Conservation (phyloP, 2,329 filamentous ascomycete species). For the Colletotrichum coccodes region DNA sequence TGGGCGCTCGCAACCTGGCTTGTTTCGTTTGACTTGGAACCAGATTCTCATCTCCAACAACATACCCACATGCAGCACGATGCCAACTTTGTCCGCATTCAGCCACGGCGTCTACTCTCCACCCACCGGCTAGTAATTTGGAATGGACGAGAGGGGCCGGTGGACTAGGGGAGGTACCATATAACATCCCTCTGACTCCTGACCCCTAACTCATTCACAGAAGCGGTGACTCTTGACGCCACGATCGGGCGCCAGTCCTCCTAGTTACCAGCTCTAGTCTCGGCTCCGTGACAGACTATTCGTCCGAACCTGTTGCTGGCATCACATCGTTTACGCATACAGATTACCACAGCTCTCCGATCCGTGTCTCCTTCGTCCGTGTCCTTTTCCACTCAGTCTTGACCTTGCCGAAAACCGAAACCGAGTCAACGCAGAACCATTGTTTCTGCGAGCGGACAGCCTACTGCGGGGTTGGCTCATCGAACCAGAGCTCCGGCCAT, state of each 20-base stretch:
- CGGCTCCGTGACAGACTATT: constrained; percentile 16
- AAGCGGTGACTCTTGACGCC: background rate
- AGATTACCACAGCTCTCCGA: constrained; percentile 4
- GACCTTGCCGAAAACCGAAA: background rate
- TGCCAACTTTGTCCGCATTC: background rate
- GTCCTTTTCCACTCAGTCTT: background rate
- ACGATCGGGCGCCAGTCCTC: background rate
- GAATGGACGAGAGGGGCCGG: background rate
- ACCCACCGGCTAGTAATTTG: background rate
- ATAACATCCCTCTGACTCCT: background rate
- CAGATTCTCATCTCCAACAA: background rate
- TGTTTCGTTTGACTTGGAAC: background rate
- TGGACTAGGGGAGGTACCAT: background rate
- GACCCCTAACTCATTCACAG: background rate
- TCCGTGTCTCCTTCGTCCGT: background rate
- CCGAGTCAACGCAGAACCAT: background rate
- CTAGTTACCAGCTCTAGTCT: background rate
- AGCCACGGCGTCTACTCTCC: background rate
- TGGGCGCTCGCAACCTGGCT: background rate
- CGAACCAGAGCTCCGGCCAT: background rate
- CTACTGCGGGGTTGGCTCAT: background rate
- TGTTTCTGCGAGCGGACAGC: background rate
- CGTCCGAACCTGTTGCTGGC: constrained; percentile 20
- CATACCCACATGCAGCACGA: background rate
- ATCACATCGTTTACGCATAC: background rate